Conservation (phyloP, 768 basidiomycete species). For the Candolleomyces eurysporus region DNA sequence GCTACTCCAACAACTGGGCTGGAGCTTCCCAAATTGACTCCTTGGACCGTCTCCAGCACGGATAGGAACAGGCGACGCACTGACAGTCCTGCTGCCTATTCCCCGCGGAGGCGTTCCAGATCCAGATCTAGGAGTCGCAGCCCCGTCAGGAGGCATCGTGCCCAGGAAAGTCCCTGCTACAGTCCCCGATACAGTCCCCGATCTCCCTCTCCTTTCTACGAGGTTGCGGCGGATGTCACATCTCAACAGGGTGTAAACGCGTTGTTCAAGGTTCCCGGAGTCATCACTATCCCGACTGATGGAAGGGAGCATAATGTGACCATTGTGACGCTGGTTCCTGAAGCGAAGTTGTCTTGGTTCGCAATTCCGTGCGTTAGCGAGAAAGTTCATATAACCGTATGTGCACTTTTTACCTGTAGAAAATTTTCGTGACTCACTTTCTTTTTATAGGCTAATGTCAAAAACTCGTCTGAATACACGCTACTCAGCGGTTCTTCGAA, state of each 20-base stretch:
- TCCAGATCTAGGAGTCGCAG: too few relatives aligned
- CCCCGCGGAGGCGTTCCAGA: too few relatives aligned
- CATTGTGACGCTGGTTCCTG: conserved; percentile 32
- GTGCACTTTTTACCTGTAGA: background rate
- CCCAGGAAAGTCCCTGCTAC: too few relatives aligned
- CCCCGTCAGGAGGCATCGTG: too few relatives aligned
- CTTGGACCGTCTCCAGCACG: conserved; percentile 33
- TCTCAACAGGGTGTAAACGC: conserved; percentile 39
- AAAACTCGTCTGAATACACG: conserved; percentile 48
- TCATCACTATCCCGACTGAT: conserved; percentile 41
- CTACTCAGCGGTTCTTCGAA: conserved; percentile 42
- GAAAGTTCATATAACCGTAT: conserved; percentile 37
- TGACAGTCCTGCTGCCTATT: too few relatives aligned
- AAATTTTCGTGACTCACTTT: background rate
- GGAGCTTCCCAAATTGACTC: conserved; percentile 29
- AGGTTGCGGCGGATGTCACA: conserved; percentile 21
- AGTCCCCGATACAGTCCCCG: background rate
- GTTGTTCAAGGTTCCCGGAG: conserved; percentile 40
- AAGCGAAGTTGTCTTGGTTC: conserved; percentile 41
- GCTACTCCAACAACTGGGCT: conserved; percentile 40
- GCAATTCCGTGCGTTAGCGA: conserved; percentile 36
- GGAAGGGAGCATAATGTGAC: conserved; percentile 40
- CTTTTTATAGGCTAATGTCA: conserved; percentile 36
- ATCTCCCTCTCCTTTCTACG: background rate
- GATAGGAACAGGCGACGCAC: conserved; percentile 9